Evolutionary conservation across 2,329 filamentous ascomycete species (phyloP).

Genomic region (Aspergillus nomiae): DNA sequence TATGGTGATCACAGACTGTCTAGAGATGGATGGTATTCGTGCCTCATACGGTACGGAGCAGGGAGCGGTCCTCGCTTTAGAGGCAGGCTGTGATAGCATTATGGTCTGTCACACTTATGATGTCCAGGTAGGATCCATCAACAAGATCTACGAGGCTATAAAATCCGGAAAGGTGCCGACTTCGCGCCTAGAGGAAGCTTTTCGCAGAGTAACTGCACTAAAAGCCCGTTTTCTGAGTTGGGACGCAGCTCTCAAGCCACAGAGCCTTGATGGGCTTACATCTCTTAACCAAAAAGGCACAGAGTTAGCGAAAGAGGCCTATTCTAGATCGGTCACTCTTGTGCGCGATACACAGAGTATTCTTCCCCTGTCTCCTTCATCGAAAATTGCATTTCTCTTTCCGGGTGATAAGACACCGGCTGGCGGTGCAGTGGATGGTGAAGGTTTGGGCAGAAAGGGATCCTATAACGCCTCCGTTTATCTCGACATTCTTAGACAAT

Average conservation of each 20-base stretch:
- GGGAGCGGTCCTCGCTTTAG: conserved; percentile 44
- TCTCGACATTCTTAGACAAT: conserved; percentile 32
- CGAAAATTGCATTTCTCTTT: conserved; percentile 41
- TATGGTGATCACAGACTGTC: conserved; percentile 48
- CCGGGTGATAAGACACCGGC: conserved; percentile 36
- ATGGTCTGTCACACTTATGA: conserved; percentile 51
- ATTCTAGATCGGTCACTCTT: conserved; percentile 44
- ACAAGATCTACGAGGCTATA: conserved; percentile 40
- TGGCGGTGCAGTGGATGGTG: conserved; percentile 43
- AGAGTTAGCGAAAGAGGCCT: conserved; percentile 36
- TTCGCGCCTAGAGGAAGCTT: conserved; percentile 36
- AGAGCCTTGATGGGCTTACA: conserved; percentile 20
- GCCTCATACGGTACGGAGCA: conserved; percentile 45
- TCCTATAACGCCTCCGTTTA: conserved; percentile 35
- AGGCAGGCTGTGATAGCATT: conserved; percentile 47
- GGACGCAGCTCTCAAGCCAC: conserved; percentile 29
- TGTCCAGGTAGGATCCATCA: conserved; percentile 44
- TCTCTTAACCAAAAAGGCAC: conserved; percentile 28
- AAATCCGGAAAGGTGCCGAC: conserved; percentile 36
- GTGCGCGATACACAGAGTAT: conserved; percentile 34
- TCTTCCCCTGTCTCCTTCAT: conserved; percentile 33
- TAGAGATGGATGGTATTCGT: conserved; percentile 49
- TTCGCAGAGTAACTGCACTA: conserved; percentile 35
- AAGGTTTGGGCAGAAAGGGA: conserved; percentile 36
- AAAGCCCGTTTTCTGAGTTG: conserved; percentile 41